Evolutionary conservation across 1,284 basidiomycete species (phyloP).

Genomic region (Sanghuangporus sanghuang): DNA sequence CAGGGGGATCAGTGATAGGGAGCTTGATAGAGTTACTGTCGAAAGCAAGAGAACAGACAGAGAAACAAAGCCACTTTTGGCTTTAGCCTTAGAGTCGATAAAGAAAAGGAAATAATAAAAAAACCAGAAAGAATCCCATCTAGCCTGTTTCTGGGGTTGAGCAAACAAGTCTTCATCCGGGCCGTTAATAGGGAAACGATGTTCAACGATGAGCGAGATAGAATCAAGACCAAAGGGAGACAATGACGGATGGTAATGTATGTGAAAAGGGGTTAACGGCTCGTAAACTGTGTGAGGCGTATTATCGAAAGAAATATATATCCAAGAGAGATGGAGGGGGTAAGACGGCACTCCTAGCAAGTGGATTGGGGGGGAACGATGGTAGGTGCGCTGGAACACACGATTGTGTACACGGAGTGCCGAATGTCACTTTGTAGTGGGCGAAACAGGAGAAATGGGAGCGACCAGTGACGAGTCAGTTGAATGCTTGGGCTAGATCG

Average conservation of each 20-base stretch:
- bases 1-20: too few relatives aligned
- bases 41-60: too few relatives aligned
- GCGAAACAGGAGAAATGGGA: background rate
- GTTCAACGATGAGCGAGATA: background rate
- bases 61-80: too few relatives aligned
- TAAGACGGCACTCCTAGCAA: constrained; percentile 48
- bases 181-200: background rate
- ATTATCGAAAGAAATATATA: background rate
- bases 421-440: constrained; percentile 33
- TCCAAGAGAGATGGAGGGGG: constrained; percentile 24
- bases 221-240: background rate
- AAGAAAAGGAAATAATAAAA: background rate
- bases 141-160: background rate
- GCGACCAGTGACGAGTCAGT: constrained; percentile 3
- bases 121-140: background rate
- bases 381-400: constrained; percentile 22
- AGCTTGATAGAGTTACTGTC: too few relatives aligned
- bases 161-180: background rate
- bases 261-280: background rate
- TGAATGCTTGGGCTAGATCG: background rate
- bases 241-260: background rate
- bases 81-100: background rate
- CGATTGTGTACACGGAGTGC: constrained; percentile 34
- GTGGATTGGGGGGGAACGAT: constrained; percentile 32
- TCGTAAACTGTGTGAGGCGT: background rate